Percentiles rank a stretch among this genome's conserved stretches.
These are phyloP conservation scores for Leccinum subgranulosum DNA, from an alignment of 768 basidiomycete genomes.

Conservation along the genomic window DNA sequence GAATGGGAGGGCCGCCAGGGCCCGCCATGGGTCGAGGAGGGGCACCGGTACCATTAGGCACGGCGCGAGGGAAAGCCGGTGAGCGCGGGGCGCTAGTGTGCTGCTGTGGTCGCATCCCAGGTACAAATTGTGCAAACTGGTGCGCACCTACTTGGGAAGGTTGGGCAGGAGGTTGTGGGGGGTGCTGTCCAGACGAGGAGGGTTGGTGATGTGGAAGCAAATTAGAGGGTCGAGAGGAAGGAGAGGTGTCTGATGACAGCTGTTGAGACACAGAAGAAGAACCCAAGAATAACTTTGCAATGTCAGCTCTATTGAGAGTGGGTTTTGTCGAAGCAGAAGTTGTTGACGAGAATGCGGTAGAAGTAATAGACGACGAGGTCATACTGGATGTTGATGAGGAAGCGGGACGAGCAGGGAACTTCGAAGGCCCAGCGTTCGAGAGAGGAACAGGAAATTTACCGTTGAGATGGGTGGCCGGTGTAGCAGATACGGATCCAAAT, in stretches of 20 bases:
- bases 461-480: conserved; percentile 53
- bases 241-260: conserved; percentile 50
- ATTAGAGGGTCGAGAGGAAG: conserved; percentile 50
- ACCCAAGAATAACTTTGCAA: conserved; percentile 41
- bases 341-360: conserved; percentile 29
- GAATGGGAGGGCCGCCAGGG: conserved; percentile 48
- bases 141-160: conserved; percentile 43
- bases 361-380: conserved; percentile 31
- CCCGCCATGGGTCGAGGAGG: conserved; percentile 46
- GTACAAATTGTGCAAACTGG: conserved; percentile 48
- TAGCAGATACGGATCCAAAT: conserved; percentile 73
- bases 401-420: conserved; percentile 27
- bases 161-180: conserved; percentile 36
- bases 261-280: conserved; percentile 39
- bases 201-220: conserved; percentile 47
- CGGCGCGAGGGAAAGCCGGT: conserved; percentile 59
- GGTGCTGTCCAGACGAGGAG: conserved; percentile 35
- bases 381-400: conserved; percentile 23
- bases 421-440: conserved; percentile 38
- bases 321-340: conserved; percentile 25
- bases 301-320: conserved; percentile 12
- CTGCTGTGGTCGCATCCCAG: conserved; percentile 44
- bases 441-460: conserved; percentile 55
- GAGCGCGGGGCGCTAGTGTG: no score
- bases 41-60: conserved; percentile 55